Evolutionary conservation across 1,284 basidiomycete genomes (phyloP), one percentile per base, ranked within the genome.

Genomic region (Anthracocystis setariae): DNA sequence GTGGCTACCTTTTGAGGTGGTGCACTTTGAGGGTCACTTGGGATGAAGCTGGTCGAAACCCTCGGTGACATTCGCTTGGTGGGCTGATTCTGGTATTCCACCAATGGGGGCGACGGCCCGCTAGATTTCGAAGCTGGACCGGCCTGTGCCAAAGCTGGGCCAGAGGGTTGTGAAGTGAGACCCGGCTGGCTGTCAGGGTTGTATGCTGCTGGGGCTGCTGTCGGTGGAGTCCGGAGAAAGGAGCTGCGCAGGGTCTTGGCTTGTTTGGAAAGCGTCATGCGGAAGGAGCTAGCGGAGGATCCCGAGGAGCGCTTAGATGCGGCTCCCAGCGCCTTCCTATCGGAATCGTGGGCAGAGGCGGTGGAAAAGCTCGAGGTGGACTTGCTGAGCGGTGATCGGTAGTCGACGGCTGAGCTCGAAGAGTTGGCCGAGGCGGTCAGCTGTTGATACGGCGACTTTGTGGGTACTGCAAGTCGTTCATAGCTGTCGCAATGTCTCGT

Each of bases 261-360:
- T 37, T 65, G 64, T 32, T 58, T 66, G 12, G 68, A 62, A 44
- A 71, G 43, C 3, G 68, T 58, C 62, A 65, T 62, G 17, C 62
- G 55, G 46, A 71, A 65, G 17, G 55, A 58, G 49, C 46, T 58
- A 51, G 43, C 53, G 37, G 68, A 71, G 5, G 59, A 57, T 2
- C 44, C 33, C 17, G 68, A 67, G 20, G 61, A 50, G 24, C 60
- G 63, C 27, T 59, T 61, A 1, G 67, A 70, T 2, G 64, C 49
- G 5, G 57, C 24, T 0, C 49, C 40, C 13, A 46, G 24, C 37
- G 49, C 23, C 8, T 13, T 9, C 37, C 55, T 57, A 40, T 61
- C 58, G 40, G 25, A 47, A 8, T 53, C 58, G n/a, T 57, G 39
- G 23, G 53, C 49, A 21, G 58, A 61, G 2, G 48, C 49, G 4